phyloP scores from a whole-genome alignment of 352 stramenopile genomes.

The Pythium insidiosum region DNA sequence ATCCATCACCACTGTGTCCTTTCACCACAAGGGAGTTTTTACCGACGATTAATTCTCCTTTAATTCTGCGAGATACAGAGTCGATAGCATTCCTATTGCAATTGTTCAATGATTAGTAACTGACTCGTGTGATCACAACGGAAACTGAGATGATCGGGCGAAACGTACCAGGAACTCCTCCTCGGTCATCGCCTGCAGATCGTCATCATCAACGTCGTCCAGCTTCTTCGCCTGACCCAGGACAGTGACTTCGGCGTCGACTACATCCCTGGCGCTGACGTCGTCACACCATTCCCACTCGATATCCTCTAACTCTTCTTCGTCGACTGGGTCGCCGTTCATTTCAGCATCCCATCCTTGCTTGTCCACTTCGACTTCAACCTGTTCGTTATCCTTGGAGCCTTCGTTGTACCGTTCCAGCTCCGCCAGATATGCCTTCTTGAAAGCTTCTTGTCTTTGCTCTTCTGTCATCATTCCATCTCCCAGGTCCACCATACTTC shows the following conservation, averaged over 20 bases:
- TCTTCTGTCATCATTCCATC: constrained; percentile 78
- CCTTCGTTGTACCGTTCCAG: constrained; percentile 84
- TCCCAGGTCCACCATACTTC: constrained; percentile 43
- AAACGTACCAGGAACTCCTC: constrained; percentile 78
- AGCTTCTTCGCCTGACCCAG: constrained; percentile 57
- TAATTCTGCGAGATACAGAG: constrained; percentile 33
- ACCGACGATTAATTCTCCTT: constrained; percentile 28
- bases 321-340: constrained; percentile 59
- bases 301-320: constrained; percentile 71
- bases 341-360: constrained; percentile 82
- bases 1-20: constrained; percentile 44
- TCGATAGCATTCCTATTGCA: constrained; percentile 56
- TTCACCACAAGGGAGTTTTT: constrained; percentile 54
- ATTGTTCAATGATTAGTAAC: constrained; percentile 1
- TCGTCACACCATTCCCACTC: constrained; percentile 85
- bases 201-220: constrained; percentile 64
- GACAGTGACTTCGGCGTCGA: constrained; percentile 54
- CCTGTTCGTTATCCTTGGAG: constrained; percentile 64
- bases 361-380: constrained; percentile 75
- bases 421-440: constrained; percentile 74
- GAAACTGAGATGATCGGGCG: not conserved
- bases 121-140: not conserved
- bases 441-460: constrained; percentile 74
- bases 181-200: constrained; percentile 77
- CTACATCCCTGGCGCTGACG: constrained; percentile 23